Percentiles rank a stretch among this genome's conserved stretches.
phyloP scores from a whole-genome alignment of 805 yeast genomes.

The Hanseniaspora lachancei region DNA sequence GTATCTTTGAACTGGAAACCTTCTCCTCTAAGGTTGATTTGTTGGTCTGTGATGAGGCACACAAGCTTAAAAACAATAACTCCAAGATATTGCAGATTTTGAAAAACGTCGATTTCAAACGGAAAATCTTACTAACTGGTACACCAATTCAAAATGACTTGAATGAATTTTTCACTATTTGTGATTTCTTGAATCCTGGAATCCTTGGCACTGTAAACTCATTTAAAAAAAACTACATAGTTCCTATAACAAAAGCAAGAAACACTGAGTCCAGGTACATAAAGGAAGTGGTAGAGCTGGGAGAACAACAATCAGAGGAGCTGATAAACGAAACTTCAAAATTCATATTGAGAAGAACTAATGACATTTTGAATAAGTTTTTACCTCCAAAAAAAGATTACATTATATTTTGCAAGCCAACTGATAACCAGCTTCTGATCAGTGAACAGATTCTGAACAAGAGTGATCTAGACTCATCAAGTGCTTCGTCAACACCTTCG shows the following conservation, averaged over 20 bases:
- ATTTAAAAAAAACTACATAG: slow-evolving; percentile 50
- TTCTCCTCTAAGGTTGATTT: slow-evolving; percentile 52
- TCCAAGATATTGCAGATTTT: slow-evolving; percentile 61
- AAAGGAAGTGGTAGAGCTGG: slow-evolving; percentile 36
- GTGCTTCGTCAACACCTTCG: slow-evolving; percentile 24
- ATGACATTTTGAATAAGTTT: slow-evolving; percentile 41
- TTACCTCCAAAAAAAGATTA: slow-evolving; percentile 66
- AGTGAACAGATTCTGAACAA: slow-evolving; percentile 37
- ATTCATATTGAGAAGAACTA: slow-evolving; percentile 64
- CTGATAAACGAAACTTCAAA: slow-evolving; percentile 49
- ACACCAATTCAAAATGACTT: slow-evolving; percentile 92
- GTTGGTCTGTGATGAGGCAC: slow-evolving; percentile 91
- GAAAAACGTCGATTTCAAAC: slow-evolving; percentile 39
- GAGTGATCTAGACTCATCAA: slow-evolving; percentile 22
- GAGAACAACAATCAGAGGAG: slow-evolving; percentile 50
- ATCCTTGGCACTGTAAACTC: slow-evolving; percentile 48
- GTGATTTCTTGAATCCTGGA: slow-evolving; percentile 77
- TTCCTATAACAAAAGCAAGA: slow-evolving; percentile 61
- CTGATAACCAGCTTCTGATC: slow-evolving; percentile 42
- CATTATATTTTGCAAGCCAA: slow-evolving; percentile 67
- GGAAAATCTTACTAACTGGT: slow-evolving; percentile 62
- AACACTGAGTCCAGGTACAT: slow-evolving; percentile 47
- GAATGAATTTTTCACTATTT: slow-evolving; percentile 64
- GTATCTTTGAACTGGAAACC: not conserved
- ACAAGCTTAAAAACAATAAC: slow-evolving; percentile 61